phyloP scores from a whole-genome alignment of 257 asterid genomes.

The Cruciata laevipes region DNA sequence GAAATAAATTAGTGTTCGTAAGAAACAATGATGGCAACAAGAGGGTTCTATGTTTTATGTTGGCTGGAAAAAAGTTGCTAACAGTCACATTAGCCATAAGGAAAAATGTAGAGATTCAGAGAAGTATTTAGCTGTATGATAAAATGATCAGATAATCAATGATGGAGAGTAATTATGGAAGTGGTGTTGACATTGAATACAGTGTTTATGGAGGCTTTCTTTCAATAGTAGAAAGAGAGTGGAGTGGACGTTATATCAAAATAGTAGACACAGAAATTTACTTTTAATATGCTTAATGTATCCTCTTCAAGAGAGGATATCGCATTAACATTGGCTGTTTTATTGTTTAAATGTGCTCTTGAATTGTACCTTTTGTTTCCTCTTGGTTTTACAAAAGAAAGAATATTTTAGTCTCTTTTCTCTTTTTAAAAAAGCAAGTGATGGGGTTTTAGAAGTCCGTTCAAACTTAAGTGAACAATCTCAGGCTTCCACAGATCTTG shows the following conservation, averaged over 20 bases:
- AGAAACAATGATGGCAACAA: not conserved
- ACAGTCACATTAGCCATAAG: not conserved
- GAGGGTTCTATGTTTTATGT: not conserved
- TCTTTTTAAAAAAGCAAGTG: not conserved
- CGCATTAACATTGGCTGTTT: not conserved
- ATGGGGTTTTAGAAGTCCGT: not conserved
- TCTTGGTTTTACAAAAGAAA: not conserved
- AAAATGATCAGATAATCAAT: not conserved
- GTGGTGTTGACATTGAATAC: not conserved
- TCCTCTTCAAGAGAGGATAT: not conserved
- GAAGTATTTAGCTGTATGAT: not conserved
- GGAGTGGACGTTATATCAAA: too few relatives aligned
- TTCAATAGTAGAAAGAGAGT: too few relatives aligned
- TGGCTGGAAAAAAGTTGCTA: not conserved
- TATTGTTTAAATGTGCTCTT: not conserved
- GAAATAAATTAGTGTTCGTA: not conserved
- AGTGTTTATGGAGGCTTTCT: not conserved
- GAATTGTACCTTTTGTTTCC: not conserved
- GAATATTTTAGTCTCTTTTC: not conserved
- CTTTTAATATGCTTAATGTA: too few relatives aligned
- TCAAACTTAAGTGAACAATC: not conserved
- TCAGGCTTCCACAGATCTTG: not conserved
- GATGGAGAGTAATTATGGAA: not conserved
- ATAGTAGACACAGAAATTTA: too few relatives aligned
- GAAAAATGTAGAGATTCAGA: not conserved